A percentile compares a stretch with the other conserved stretches of the same genome.
phyloP scores from a whole-genome alignment of 352 stramenopile genomes.

The Phytophthora sp. region DNA sequence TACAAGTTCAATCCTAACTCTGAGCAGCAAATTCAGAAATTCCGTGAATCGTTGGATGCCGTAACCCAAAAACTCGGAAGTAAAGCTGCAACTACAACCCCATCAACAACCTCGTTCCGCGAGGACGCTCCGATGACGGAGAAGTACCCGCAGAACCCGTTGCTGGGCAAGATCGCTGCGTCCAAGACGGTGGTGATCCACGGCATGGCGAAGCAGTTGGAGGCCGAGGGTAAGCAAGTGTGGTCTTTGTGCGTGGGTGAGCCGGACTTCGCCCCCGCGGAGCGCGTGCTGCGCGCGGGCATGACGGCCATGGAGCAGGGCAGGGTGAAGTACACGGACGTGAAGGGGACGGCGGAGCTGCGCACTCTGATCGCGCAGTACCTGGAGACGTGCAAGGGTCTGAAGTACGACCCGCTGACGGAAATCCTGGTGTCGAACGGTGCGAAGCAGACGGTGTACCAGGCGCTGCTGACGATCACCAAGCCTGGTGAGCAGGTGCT shows the following conservation, averaged over 20 bases:
- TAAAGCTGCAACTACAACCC: conserved; percentile 1
- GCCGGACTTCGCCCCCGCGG: conserved; percentile 92
- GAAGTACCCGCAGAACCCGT: conserved; percentile 75
- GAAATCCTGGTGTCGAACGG: conserved; percentile 97
- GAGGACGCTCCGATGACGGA: conserved; percentile 39
- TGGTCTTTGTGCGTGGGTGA: conserved; percentile 95
- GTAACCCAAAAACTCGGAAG: conserved; percentile 52
- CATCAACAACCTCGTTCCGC: not conserved
- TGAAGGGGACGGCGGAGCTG: conserved; percentile 89
- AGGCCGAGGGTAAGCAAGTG: conserved; percentile 90
- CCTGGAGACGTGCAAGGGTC: conserved; percentile 85
- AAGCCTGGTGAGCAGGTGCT: conserved; percentile 94
- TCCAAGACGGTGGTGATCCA: conserved; percentile 96
- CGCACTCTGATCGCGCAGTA: conserved; percentile 89
- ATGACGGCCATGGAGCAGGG: conserved; percentile 56
- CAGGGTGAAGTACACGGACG: conserved; percentile 93
- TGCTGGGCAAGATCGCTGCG: conserved; percentile 85
- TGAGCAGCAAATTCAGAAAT: conserved; percentile 80
- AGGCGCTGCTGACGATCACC: conserved; percentile 92
- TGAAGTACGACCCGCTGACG: conserved; percentile 84
- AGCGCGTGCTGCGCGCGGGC: conserved; percentile 88
- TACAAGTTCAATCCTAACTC: conserved; percentile 97
- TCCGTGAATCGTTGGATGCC: conserved; percentile 64
- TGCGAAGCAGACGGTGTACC: conserved; percentile 95
- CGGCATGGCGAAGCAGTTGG: conserved; percentile 93